Conservation (phyloP, 2,329 filamentous ascomycete species). For the Raffaelea arxii region DNA sequence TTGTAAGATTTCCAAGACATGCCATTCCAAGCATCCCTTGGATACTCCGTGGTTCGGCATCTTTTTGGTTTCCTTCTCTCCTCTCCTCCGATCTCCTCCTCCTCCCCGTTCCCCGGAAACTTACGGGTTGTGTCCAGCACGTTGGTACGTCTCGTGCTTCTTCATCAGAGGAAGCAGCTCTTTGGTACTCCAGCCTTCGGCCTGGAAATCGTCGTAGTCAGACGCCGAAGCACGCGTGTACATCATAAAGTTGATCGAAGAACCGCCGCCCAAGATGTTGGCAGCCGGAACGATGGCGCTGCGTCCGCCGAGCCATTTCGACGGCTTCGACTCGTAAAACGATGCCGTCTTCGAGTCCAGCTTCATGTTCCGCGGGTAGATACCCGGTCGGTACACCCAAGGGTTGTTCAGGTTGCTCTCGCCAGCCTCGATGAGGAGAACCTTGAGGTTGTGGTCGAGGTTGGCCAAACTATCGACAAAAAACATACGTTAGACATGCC, state of each 20-base stretch:
- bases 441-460: conserved; percentile 62
- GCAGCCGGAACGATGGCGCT: conserved; percentile 67
- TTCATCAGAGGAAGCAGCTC: conserved; percentile 68
- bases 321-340: conserved; percentile 70
- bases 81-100: too few relatives aligned
- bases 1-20: too few relatives aligned
- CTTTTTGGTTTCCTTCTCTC: too few relatives aligned
- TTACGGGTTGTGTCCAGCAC: conserved; percentile 48
- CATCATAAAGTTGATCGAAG: conserved; percentile 75
- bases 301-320: conserved; percentile 60
- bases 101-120: too few relatives aligned
- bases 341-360: conserved; percentile 72
- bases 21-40: too few relatives aligned
- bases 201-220: conserved; percentile 70
- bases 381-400: conserved; percentile 65
- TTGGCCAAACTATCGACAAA: conserved; percentile 51
- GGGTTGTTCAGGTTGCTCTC: conserved; percentile 70
- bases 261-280: conserved; percentile 62
- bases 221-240: conserved; percentile 63
- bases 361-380: conserved; percentile 72
- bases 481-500: too few relatives aligned
- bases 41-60: too few relatives aligned
- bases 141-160: conserved; percentile 73
- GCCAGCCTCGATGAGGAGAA: conserved; percentile 61
- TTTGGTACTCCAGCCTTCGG: conserved; percentile 70